Evolutionary conservation across 2,329 filamentous ascomycete species (phyloP), one percentile per base, ranked within the genome.

Genomic region (Herpotrichia juniperi): DNA sequence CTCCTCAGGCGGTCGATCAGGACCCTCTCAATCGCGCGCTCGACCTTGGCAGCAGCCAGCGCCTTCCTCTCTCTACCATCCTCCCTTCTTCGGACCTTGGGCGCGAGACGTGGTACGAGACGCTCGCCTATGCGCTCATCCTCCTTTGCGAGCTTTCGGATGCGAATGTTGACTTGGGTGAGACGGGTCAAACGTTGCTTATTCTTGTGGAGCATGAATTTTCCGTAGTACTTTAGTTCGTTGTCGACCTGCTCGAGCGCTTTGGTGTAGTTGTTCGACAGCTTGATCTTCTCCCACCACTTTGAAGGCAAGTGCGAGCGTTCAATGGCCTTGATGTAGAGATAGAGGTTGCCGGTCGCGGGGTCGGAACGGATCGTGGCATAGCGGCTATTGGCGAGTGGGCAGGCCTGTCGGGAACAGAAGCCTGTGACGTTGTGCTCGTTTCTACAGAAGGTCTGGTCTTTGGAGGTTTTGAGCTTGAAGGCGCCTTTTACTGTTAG

Each of bases 1-100:
- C 91, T 93, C 60, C 93, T 84, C 74, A 99, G 78, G 63, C 94
- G 83, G 76, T 97, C 91, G 63, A 99, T 89, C 61, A 99, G 81
- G 77, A 97, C 93, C 49, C 94, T 83, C 82, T 99, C 94, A 74
- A 99, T 97, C 7, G 92, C 92, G 60, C 91, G 83, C 81, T 99
- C 94, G 55, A 99, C 86, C 84, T 97, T 97, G 19, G 94, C 94
- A 5, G 79, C 79, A n/a, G 77, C 75, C 54, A 78, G 70, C 2
- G 79, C 79, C 61, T 81, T 81, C 46, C 78, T 63, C 69, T 81
- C 79, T 34, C 79, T 67, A 11, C 73, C 77, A 57, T 78, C 78
- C 54, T 81, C 79, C 35, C 79, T 62, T 46, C 78, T 68, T 40
- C 78, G 82, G 50, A 99, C 85, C 83, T 99, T 99, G 48, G 93